Evolutionary conservation across 768 basidiomycete species (phyloP).

Genomic region (Amanita pallidorosea): DNA sequence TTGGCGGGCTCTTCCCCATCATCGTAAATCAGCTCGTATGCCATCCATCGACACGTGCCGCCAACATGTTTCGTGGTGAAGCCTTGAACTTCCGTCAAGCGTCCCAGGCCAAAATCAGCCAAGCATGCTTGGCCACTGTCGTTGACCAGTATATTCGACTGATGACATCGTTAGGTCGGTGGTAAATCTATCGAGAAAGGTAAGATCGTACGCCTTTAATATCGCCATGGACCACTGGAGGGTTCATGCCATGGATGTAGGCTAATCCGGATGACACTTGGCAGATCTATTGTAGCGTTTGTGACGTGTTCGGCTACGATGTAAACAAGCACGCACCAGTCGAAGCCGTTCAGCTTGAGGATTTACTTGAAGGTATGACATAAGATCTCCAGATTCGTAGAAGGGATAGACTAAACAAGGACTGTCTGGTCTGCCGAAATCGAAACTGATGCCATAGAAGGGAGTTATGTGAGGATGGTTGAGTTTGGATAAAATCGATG

Average conservation of each 20-base stretch:
- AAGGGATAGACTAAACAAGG: conserved; percentile 11
- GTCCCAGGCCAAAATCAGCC: conserved; percentile 29
- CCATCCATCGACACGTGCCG: conserved; percentile 30
- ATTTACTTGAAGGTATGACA: conserved; percentile 5
- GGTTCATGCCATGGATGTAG: conserved; percentile 10
- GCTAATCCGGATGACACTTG: conserved; percentile 10
- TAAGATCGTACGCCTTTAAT: conserved; percentile 22
- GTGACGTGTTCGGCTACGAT: neutral
- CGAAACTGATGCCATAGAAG: conserved; percentile 11
- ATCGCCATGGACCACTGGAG: conserved; percentile 23
- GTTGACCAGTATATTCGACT: conserved; percentile 27
- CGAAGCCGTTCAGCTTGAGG: conserved; percentile 6
- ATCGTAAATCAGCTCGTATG: conserved; percentile 18
- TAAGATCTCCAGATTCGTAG: conserved; percentile 9
- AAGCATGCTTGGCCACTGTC: conserved; percentile 20
- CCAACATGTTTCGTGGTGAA: conserved; percentile 22
- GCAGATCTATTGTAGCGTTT: conserved; percentile 2
- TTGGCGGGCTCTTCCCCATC: conserved; percentile 7
- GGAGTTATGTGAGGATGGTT: conserved; percentile 9
- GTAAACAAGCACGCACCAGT: neutral
- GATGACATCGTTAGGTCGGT: neutral
- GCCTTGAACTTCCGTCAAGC: conserved; percentile 22
- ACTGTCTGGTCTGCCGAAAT: conserved; percentile 5
- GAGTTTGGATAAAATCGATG: conserved; percentile 6
- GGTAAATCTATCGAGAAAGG: neutral